Evolutionary conservation across 2,329 filamentous ascomycete species (phyloP), one percentile per base, ranked within the genome.

Genomic region (Colletotrichum chlorophyti): DNA sequence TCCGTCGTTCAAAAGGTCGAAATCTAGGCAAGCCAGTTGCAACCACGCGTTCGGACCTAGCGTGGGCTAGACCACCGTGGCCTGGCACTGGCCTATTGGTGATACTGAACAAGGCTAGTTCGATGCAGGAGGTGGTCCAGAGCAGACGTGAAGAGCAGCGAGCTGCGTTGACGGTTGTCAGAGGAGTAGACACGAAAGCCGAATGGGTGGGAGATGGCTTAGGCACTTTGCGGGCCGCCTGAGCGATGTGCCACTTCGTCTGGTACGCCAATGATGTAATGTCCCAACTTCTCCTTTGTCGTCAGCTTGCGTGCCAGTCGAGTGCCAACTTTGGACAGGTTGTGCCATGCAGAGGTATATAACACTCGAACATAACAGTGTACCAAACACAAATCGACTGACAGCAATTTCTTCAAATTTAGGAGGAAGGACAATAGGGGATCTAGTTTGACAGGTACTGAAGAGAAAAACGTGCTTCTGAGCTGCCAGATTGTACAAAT

Each of bases 221-320:
- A n/a, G n/a, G n/a, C n/a, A n/a, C n/a, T n/a, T n/a, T n/a, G n/a
- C n/a, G n/a, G n/a, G n/a, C n/a, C n/a, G 23, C 49, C 53, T 37
- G 45, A 24, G 37, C 42, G n/a, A 17, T 29, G 50, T 42, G 29
- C 43, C 14, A 10, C n/a, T n/a, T n/a, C n/a, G n/a, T n/a, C n/a
- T 23, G 17, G 27, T 59, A 49, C 24, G 42, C 23, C 38, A 40
- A 45, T 60, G 57, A 60, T 60, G 57, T 60, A 49, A 53, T 50
- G 43, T 50, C 23, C 27, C 37, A 46, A 31, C 52, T 45, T 53
- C 51, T 38, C 48, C 55, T 31, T 43, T 49, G 55, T 42, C 37
- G 14, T 37, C 35, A 26, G 51, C 15, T 59, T 49, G 51, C 24
- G 26, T 55, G 43, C 43, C 42, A 45, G 42, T 40, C 31, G 17